Evolutionary conservation across 139 green algal genomes (phyloP).

Genomic region (Monoraphidium neglectum): DNA sequence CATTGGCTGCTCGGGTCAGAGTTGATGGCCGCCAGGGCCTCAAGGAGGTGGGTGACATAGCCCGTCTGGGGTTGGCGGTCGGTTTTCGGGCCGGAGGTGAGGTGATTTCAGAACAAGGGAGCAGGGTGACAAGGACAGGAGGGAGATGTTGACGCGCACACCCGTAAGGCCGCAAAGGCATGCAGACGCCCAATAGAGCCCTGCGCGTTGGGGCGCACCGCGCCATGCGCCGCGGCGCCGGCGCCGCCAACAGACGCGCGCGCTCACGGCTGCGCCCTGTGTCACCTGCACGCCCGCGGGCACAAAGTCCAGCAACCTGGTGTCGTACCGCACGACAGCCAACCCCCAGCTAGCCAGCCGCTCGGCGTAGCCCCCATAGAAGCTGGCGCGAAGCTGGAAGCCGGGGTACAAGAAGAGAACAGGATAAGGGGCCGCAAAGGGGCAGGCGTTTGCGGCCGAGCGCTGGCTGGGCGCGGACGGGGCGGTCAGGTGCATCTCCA

Average conservation of each 20-base stretch:
- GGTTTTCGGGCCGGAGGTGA: too few relatives aligned
- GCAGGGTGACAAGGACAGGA: too few relatives aligned
- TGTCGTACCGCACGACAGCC: constrained; percentile 30
- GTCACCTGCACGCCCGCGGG: constrained; percentile 15
- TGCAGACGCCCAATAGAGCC: too few relatives aligned
- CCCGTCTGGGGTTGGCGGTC: not conserved
- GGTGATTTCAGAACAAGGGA: too few relatives aligned
- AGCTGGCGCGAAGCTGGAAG: constrained; percentile 20
- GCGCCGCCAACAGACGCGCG: too few relatives aligned
- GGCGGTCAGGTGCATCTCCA: not conserved
- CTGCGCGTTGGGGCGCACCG: too few relatives aligned
- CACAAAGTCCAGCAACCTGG: constrained; percentile 11
- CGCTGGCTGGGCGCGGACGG: not conserved
- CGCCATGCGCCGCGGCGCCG: too few relatives aligned
- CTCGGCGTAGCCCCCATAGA: constrained; percentile 19
- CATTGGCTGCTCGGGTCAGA: not conserved
- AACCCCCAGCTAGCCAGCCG: constrained; percentile 28
- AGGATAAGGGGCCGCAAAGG: not conserved
- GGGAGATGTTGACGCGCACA: too few relatives aligned
- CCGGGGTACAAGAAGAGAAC: constrained; percentile 15
- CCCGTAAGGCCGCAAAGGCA: too few relatives aligned
- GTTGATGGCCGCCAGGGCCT: not conserved
- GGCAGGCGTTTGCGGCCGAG: not conserved
- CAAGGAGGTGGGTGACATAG: constrained; percentile 9
- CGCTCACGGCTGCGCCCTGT: too few relatives aligned